These are phyloP conservation scores for Exophiala sideris DNA, from an alignment of 2,329 filamentous ascomycete species.

Conservation along the genomic window DNA sequence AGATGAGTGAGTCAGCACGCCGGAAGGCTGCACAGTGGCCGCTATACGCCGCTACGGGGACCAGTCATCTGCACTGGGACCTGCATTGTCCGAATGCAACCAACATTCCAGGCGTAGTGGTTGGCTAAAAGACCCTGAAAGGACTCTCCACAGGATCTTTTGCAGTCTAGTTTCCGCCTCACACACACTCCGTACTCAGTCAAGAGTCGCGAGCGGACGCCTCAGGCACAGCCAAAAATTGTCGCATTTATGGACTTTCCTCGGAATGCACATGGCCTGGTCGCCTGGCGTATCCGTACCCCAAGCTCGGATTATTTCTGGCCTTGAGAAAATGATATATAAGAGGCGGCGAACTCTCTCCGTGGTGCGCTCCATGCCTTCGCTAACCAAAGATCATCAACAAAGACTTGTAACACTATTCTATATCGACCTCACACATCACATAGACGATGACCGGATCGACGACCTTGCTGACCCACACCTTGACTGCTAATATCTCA, in stretches of 20 bases:
- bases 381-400: conserved; percentile 4
- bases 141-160: too few species aligned
- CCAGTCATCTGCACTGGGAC: too few species aligned
- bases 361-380: neutral
- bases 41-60: too few species aligned
- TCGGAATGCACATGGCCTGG: neutral
- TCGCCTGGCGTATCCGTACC: neutral
- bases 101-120: too few species aligned
- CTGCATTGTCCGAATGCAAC: too few species aligned
- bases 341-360: neutral
- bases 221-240: neutral
- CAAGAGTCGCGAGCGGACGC: too few species aligned
- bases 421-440: neutral
- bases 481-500: conserved; percentile 21
- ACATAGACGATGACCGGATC: conserved; percentile 21
- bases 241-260: neutral
- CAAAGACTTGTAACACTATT: neutral
- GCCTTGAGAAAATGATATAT: neutral
- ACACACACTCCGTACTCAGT: too few species aligned
- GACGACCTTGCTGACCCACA: conserved; percentile 17
- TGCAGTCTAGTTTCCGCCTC: too few species aligned
- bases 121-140: too few species aligned
- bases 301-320: neutral
- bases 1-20: too few species aligned
- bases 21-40: too few species aligned